Conservation (phyloP, 805 yeast genomes). For the Wickerhamomyces bovis region DNA sequence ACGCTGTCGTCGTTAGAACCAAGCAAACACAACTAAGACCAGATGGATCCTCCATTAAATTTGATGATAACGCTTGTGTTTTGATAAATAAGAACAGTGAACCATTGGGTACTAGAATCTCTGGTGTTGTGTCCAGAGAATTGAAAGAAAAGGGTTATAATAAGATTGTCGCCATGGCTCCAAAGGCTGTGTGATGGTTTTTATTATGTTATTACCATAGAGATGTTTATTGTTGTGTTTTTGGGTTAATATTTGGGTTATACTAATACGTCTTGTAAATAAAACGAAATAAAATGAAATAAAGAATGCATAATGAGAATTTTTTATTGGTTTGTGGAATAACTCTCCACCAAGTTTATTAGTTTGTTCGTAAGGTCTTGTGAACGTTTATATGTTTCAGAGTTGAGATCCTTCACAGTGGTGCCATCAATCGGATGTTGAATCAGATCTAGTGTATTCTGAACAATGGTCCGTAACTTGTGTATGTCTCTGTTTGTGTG, state of each 20-base stretch:
- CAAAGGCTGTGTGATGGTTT: conserved; percentile 55
- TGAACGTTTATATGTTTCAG: conserved; percentile 8
- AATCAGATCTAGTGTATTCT: conserved; percentile 12
- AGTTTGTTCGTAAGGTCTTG: conserved; percentile 7
- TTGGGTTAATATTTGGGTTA: not conserved
- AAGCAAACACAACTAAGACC: conserved; percentile 68
- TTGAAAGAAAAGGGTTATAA: conserved; percentile 74
- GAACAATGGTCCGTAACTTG: conserved; percentile 16
- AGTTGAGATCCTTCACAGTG: conserved; percentile 11
- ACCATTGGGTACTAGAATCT: conserved; percentile 90
- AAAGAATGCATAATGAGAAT: not conserved
- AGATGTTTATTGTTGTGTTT: not conserved
- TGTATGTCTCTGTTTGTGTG: conserved; percentile 9
- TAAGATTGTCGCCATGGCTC: conserved; percentile 87
- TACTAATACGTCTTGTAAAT: conserved; percentile 9
- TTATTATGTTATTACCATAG: not conserved
- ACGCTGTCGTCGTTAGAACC: conserved; percentile 93
- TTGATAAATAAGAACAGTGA: conserved; percentile 87
- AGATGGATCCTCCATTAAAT: conserved; percentile 81
- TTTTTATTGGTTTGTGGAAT: conserved; percentile 1
- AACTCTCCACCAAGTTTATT: conserved; percentile 12
- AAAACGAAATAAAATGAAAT: no score
- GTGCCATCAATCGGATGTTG: conserved; percentile 6
- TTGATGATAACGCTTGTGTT: conserved; percentile 97
- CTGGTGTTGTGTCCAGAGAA: conserved; percentile 87